These are phyloP conservation scores for Leccinellum albellum DNA, from an alignment of 768 basidiomycete genomes.

Conservation along the genomic window DNA sequence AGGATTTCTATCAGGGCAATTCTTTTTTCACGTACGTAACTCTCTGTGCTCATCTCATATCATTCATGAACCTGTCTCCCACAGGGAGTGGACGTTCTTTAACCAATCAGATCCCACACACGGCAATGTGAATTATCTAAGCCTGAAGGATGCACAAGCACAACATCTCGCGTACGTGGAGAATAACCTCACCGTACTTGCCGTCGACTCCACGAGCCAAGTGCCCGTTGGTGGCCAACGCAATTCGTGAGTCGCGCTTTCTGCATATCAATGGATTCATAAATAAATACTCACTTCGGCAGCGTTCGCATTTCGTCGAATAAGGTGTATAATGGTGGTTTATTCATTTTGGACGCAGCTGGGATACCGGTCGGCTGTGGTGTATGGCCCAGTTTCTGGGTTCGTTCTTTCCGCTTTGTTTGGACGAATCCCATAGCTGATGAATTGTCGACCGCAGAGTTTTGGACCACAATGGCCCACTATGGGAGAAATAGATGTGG, in stretches of 20 bases:
- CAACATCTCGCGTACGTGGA: constrained; percentile 60
- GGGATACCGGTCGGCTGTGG: constrained; percentile 70
- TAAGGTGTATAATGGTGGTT: constrained; percentile 54
- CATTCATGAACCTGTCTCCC: neutral
- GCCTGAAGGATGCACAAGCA: constrained; percentile 40
- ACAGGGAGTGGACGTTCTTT: constrained; percentile 65
- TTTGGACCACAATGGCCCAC: constrained; percentile 52
- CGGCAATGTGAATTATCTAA: constrained; percentile 62
- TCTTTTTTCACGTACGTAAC: constrained; percentile 53
- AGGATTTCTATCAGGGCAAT: constrained; percentile 39
- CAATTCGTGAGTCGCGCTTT: constrained; percentile 37
- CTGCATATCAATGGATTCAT: neutral
- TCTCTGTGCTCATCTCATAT: neutral
- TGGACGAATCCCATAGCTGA: neutral
- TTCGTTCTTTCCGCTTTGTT: constrained; percentile 14
- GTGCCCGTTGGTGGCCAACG: constrained; percentile 51
- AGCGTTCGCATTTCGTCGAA: constrained; percentile 67
- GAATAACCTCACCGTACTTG: constrained; percentile 50
- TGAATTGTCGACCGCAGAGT: constrained; percentile 22
- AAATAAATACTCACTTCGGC: neutral
- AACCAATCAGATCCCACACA: constrained; percentile 59
- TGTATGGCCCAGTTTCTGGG: constrained; percentile 58
- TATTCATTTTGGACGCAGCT: constrained; percentile 70
- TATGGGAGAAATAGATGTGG: constrained; percentile 65
- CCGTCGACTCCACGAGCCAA: constrained; percentile 54